Percentiles rank a stretch among this genome's conserved stretches.
phyloP scores from a whole-genome alignment of 208 protist species.

The Trichomonas vaginalis region DNA sequence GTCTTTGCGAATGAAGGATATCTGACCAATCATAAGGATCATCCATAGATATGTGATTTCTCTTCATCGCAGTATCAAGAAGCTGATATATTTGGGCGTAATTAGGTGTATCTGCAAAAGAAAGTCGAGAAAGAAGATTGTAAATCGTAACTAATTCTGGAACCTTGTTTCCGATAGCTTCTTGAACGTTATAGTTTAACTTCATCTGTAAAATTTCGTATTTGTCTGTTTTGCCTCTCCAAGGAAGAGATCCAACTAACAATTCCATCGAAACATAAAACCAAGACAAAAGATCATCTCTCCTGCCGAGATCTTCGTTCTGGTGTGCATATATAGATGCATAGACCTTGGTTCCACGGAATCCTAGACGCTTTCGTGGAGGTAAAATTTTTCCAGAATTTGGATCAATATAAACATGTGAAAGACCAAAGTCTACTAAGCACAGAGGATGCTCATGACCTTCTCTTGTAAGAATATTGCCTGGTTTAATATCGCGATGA shows the following conservation, averaged over 20 bases:
- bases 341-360: background rate
- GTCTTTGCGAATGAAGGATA: background rate
- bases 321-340: background rate
- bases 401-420: background rate
- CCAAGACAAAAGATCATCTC: slow-evolving; percentile 7
- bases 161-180: too few relatives aligned
- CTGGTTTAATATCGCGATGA: slow-evolving; percentile 1
- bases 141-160: background rate
- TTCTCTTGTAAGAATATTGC: background rate
- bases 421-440: background rate
- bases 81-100: background rate
- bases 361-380: background rate
- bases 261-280: background rate
- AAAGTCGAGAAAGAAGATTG: background rate
- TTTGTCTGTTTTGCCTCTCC: background rate
- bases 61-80: background rate
- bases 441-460: background rate
- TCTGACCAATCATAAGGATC: slow-evolving; percentile 3
- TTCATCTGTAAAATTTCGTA: background rate
- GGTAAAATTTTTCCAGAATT: background rate
- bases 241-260: background rate
- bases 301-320: background rate
- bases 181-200: background rate
- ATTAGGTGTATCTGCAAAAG: background rate
- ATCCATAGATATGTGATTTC: background rate